Conservation (phyloP, 2,329 filamentous ascomycete genomes). For the Penicillium sp. region DNA sequence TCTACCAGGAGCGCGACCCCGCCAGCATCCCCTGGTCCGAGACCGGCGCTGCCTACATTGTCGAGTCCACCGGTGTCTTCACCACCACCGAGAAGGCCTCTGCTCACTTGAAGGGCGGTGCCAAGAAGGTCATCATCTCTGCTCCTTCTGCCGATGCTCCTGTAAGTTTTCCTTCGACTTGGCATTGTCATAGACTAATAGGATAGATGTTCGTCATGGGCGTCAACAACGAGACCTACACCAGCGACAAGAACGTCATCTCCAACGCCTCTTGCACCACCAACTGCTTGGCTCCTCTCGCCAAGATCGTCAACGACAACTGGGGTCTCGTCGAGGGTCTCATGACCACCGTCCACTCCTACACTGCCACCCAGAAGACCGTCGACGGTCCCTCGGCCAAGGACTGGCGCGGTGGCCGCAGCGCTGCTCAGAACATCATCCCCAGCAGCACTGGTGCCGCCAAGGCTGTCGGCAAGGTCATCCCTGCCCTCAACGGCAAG, state of each 20-base stretch:
- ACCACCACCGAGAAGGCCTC: constrained; percentile 95
- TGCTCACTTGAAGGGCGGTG: constrained; percentile 91
- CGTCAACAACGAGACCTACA: constrained; percentile 95
- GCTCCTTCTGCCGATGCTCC: constrained; percentile 69
- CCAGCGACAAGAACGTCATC: constrained; percentile 83
- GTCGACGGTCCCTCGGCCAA: constrained; percentile 96
- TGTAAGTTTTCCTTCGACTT: constrained; percentile 15
- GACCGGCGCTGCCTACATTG: constrained; percentile 85
- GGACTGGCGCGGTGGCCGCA: constrained; percentile 99
- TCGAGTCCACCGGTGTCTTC: constrained; percentile 99
- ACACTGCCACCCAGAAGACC: constrained; percentile 99
- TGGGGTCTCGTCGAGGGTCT: constrained; percentile 96
- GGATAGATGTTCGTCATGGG: constrained; percentile 92
- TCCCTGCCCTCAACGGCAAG: constrained; percentile 96
- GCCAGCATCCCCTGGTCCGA: constrained; percentile 84
- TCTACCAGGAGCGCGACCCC: constrained; percentile 92
- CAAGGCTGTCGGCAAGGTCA: constrained; percentile 99
- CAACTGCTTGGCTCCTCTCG: constrained; percentile 98
- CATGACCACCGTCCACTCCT: constrained; percentile 99
- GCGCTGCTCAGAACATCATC: constrained; percentile 99
- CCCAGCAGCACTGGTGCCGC: constrained; percentile 98
- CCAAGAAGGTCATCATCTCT: constrained; percentile 88
- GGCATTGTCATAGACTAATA: background rate
- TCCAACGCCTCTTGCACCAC: constrained; percentile 99
- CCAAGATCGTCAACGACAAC: constrained; percentile 99